Percentiles rank a stretch among this genome's conserved stretches.
Evolutionary conservation across 257 asterid species (phyloP).

Genomic region (Dorcoceras hygrometricum): DNA sequence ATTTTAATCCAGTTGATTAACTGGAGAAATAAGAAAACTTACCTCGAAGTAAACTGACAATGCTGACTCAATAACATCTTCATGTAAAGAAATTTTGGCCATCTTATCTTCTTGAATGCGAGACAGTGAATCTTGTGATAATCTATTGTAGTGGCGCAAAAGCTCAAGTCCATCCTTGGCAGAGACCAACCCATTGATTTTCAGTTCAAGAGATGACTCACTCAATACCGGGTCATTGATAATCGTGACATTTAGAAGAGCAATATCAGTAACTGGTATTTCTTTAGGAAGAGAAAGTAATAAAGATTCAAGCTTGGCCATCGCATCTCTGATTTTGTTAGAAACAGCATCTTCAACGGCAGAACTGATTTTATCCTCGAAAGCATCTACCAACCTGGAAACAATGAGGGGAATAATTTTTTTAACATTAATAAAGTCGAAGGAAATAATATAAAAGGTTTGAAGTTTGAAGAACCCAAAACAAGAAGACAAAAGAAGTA

Average conservation of each 20-base stretch:
- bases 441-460: background rate
- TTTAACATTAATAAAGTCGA: background rate
- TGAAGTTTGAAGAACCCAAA: background rate
- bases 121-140: slow-evolving; percentile 31
- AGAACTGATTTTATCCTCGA: slow-evolving; percentile 55
- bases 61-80: slow-evolving; percentile 68
- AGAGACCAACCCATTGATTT: slow-evolving; percentile 62
- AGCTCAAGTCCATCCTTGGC: slow-evolving; percentile 36
- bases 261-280: slow-evolving; percentile 51
- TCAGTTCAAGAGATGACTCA: slow-evolving; percentile 57
- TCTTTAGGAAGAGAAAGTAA: slow-evolving; percentile 81
- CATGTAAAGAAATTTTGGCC: slow-evolving; percentile 67
- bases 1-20: background rate
- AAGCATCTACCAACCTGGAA: slow-evolving; percentile 77
- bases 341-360: slow-evolving; percentile 74
- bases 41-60: slow-evolving; percentile 75
- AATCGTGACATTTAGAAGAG: slow-evolving; percentile 60
- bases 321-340: slow-evolving; percentile 52
- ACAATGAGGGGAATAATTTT: background rate
- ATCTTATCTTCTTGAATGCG: slow-evolving; percentile 52
- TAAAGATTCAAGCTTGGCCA: slow-evolving; percentile 48
- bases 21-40: slow-evolving; percentile 21
- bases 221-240: slow-evolving; percentile 56
- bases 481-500: background rate
- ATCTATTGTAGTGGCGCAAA: slow-evolving; percentile 30